These are phyloP conservation scores for Polysphondylium violaceum DNA, from an alignment of 78 protist genomes.

Conservation along the genomic window DNA sequence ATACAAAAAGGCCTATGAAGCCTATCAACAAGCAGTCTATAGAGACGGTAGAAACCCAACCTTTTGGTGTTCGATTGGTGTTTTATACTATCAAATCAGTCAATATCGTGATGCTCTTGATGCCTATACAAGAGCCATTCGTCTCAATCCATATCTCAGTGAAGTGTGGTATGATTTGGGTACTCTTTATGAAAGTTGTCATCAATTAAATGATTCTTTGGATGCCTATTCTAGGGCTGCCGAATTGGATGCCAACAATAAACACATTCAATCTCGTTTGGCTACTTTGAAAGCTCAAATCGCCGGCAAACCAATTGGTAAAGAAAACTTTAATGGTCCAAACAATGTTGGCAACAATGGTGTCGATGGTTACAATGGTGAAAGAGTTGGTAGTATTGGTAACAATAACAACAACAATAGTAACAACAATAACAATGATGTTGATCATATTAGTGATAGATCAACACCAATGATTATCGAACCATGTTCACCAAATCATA, in stretches of 20 bases:
- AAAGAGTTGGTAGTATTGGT: neutral
- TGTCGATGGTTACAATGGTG: neutral
- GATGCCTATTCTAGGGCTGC: slow-evolving; percentile 84
- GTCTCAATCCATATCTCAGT: slow-evolving; percentile 84
- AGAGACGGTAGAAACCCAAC: slow-evolving; percentile 90
- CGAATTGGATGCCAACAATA: slow-evolving; percentile 81
- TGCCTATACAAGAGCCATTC: slow-evolving; percentile 91
- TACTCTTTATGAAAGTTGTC: slow-evolving; percentile 91
- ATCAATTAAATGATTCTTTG: slow-evolving; percentile 79
- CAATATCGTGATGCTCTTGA: slow-evolving; percentile 94
- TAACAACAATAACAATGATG: neutral
- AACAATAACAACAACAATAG: neutral
- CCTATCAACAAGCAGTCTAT: slow-evolving; percentile 93
- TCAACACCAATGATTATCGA: slow-evolving; percentile 61
- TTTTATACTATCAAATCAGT: slow-evolving; percentile 90
- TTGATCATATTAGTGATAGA: neutral
- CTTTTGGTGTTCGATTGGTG: slow-evolving; percentile 93
- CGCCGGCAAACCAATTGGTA: slow-evolving; percentile 3
- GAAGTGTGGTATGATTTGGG: slow-evolving; percentile 93
- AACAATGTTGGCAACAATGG: too few relatives aligned
- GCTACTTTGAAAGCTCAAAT: slow-evolving; percentile 44
- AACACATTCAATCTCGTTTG: slow-evolving; percentile 80
- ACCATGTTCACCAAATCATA: slow-evolving; percentile 50
- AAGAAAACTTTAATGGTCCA: too few relatives aligned
- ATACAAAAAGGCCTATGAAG: slow-evolving; percentile 88